These are phyloP conservation scores for Rhodosporidiobolus sp. DNA, from an alignment of 768 basidiomycete genomes.

Conservation along the genomic window DNA sequence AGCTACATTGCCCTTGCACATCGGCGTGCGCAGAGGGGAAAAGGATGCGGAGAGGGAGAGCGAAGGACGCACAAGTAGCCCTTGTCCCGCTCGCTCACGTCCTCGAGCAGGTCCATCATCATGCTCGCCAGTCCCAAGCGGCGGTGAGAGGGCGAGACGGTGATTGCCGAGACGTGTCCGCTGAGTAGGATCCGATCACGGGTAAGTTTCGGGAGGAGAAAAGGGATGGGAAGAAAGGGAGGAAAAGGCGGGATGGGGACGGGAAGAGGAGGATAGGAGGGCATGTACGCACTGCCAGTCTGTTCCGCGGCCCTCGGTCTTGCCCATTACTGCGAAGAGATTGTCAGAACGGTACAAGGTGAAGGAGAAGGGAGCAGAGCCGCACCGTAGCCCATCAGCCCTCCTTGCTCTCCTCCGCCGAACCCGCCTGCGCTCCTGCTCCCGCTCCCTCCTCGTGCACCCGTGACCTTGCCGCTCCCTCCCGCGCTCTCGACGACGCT, in stretches of 20 bases:
- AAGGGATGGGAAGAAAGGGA: too few relatives aligned
- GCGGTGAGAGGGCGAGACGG: constrained; percentile 90
- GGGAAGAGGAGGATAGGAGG: neutral
- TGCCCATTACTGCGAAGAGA: constrained; percentile 71
- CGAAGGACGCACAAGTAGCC: constrained; percentile 49
- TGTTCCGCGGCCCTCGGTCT: constrained; percentile 70
- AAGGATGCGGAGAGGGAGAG: neutral
- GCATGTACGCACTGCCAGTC: constrained; percentile 66
- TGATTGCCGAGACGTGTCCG: constrained; percentile 91
- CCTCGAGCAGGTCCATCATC: constrained; percentile 83
- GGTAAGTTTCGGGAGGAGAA: neutral
- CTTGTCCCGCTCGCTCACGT: constrained; percentile 74
- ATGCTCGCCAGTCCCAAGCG: constrained; percentile 78
- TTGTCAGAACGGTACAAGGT: neutral
- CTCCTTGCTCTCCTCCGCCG: constrained; percentile 43
- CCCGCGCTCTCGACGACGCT: constrained; percentile 28
- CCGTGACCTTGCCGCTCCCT: neutral
- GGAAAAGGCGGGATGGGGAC: too few relatives aligned
- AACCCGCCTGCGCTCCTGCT: neutral
- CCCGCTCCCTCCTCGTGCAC: neutral
- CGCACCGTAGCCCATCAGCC: constrained; percentile 91
- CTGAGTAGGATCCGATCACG: constrained; percentile 44
- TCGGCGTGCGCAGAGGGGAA: neutral
- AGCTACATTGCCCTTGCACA: constrained; percentile 35
- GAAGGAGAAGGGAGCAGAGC: neutral